Base-by-base conservation (phyloP, 2,329 filamentous ascomycete species). In the Blastomyces emzantsi region DNA sequence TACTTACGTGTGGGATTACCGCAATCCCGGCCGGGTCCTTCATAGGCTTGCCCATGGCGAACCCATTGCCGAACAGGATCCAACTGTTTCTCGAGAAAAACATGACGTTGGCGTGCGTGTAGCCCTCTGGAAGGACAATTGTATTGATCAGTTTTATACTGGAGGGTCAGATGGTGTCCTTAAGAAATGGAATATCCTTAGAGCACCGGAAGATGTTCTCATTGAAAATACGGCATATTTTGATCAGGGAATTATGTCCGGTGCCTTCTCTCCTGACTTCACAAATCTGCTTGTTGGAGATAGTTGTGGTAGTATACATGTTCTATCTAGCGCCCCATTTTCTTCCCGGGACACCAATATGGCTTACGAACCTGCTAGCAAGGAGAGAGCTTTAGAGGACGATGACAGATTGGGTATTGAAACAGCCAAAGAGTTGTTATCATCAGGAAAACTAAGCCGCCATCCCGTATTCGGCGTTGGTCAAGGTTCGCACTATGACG, bases 131-230 rank as follows among this genome's bases (percentile, higher is more conserved):
- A 52, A 43, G 15, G 83, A 81, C 7, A 72, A 79, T 3, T 78
- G 77, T 5, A 74, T 78, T 22, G 77, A 78, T 7, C 76, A 82
- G 1, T 76, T 87, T 9, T 86, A 83, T 70, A 85, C 82, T 30
- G 85, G 84, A 19, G 82, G 82, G 6, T 86, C 84, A 4, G 85
- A 87, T 69, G 85, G 85, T 2, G 73, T 82, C 0, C 73, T 87
- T 49, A 86, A 85, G 64, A 75, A 77, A 2, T 87, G 85, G 85
- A 80, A 87, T 69, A 80, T 85, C 2, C 79, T 81, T 55, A 77
- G 77, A 11, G 76, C 82, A 0, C 71, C 77, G 0, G 77, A 82
- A 55, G 79, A 86, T 70, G 78, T 77, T 0, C 77, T 81, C 43
- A 72, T 85, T 28, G 74, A 78, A n/a, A 79, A 87, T 64, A 71